These are phyloP conservation scores for Sugiyamaella chiloensis DNA, from an alignment of 805 yeast species.

Conservation along the genomic window DNA sequence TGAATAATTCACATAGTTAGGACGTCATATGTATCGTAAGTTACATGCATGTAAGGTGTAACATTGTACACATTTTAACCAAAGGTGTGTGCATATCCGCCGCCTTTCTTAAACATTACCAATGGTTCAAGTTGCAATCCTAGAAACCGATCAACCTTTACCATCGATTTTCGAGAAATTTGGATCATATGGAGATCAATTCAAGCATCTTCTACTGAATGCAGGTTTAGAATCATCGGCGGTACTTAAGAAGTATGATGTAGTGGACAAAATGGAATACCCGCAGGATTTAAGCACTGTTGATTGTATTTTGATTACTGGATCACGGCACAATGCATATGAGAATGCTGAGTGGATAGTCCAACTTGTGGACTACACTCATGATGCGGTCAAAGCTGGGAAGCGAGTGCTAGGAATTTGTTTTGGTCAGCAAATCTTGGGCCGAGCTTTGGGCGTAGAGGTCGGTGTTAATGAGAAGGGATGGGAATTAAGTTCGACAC, in stretches of 20 bases:
- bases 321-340: conserved; percentile 37
- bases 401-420: conserved; percentile 51
- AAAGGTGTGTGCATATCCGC: too few species aligned
- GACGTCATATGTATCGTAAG: too few species aligned
- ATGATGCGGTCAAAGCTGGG: conserved; percentile 17
- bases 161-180: conserved; percentile 12
- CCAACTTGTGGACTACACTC: conserved; percentile 31
- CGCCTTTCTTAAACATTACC: too few species aligned
- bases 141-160: not conserved
- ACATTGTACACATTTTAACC: too few species aligned
- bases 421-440: conserved; percentile 83
- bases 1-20: too few species aligned
- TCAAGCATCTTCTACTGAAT: conserved; percentile 26
- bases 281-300: conserved; percentile 25
- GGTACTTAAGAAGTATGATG: conserved; percentile 27
- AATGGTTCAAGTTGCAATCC: conserved; percentile 1
- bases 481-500: conserved; percentile 68
- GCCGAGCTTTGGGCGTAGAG: conserved; percentile 58
- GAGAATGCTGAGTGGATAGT: conserved; percentile 36
- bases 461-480: conserved; percentile 60
- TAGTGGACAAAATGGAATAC: conserved; percentile 28
- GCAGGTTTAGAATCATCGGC: conserved; percentile 27
- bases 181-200: conserved; percentile 36
- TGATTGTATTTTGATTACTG: conserved; percentile 38
- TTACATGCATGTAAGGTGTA: too few species aligned